Evolutionary conservation across 2,329 filamentous ascomycete genomes (phyloP), one percentile per base, ranked within the genome.

Genomic region (Pseudogymnoascus destructans): DNA sequence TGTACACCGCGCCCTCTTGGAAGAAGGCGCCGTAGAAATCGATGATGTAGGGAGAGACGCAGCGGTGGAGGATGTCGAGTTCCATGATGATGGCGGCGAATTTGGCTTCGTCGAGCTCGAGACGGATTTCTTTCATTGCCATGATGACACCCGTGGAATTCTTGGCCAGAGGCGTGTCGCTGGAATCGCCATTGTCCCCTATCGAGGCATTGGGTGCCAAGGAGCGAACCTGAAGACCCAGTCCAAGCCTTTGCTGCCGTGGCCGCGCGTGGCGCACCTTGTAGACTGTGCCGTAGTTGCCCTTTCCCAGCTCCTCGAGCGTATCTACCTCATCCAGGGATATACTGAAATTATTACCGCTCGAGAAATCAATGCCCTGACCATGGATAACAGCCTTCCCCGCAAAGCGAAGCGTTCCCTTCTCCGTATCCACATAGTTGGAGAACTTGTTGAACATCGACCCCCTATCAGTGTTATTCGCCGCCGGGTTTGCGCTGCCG

Each of bases 21-120:
- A 96, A 98, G 71, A 98, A 98, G 4, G 93, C 93, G 0, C 93
- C 93, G 70, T 97, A 98, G 67, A 98, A 98, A 69, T 98, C 92
- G 71, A 98, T 93, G 65, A 98, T 97, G 72, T 92, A 95, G 0
- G 93, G 92, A 1, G 90, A 96, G 2, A 93, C 78, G 68, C 93
- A 98, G 65, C 93, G 87, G 73, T 98, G 93, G 2, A 98, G 77
- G 62, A 98, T 92, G 67, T 98, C 89, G 54, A 98, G 77, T 72
- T 98, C 93, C 81, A 97, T 98, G 66, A 97, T 86, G 68, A 98
- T 98, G 35, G 92, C 91, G 5, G 89, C 86, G 69, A 98, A 95
- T 71, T 98, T 98, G 62, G 89, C 86, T 70, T 98, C 93, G 67
- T 98, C 93, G 57, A 98, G 77, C 71, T 98, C 93, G 8, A 98